phyloP scores from a whole-genome alignment of 768 basidiomycete species.

The Tylopilus cervinicoccineus region DNA sequence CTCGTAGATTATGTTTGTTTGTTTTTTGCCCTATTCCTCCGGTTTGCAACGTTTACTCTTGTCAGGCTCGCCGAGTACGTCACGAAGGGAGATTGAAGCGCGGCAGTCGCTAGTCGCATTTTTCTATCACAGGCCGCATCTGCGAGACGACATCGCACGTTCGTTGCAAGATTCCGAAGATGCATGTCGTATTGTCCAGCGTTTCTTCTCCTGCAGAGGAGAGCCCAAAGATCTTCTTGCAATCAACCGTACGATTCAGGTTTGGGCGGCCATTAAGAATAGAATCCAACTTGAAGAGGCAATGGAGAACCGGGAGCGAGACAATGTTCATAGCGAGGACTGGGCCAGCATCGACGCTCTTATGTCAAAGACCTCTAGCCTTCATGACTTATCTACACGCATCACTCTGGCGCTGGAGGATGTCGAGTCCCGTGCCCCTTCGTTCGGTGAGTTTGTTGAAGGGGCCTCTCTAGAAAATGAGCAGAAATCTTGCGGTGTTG shows the following conservation, averaged over 20 bases:
- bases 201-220: conserved; percentile 67
- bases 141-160: conserved; percentile 59
- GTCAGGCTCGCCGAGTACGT: conserved; percentile 82
- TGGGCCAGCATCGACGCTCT: conserved; percentile 58
- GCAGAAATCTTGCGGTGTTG: conserved; percentile 19
- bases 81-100: conserved; percentile 62
- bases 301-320: conserved; percentile 40
- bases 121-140: conserved; percentile 56
- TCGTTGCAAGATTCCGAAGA: conserved; percentile 62
- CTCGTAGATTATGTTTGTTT: conserved; percentile 71
- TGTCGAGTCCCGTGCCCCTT: conserved; percentile 19
- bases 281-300: conserved; percentile 54
- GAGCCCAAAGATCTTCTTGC: conserved; percentile 60
- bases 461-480: conserved; percentile 15
- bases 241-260: conserved; percentile 56
- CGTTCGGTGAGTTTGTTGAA: conserved; percentile 22
- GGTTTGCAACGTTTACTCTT: conserved; percentile 10
- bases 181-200: conserved; percentile 70
- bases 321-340: conserved; percentile 28
- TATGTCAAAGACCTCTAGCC: conserved; percentile 47
- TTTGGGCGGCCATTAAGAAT: conserved; percentile 52
- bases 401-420: conserved; percentile 50
- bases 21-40: not conserved
- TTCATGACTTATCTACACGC: conserved; percentile 49
- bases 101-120: conserved; percentile 77